Evolutionary conservation across 192 early-diverging fungal genomes (phyloP).

Genomic region (Hyaloraphidium curvatum): DNA sequence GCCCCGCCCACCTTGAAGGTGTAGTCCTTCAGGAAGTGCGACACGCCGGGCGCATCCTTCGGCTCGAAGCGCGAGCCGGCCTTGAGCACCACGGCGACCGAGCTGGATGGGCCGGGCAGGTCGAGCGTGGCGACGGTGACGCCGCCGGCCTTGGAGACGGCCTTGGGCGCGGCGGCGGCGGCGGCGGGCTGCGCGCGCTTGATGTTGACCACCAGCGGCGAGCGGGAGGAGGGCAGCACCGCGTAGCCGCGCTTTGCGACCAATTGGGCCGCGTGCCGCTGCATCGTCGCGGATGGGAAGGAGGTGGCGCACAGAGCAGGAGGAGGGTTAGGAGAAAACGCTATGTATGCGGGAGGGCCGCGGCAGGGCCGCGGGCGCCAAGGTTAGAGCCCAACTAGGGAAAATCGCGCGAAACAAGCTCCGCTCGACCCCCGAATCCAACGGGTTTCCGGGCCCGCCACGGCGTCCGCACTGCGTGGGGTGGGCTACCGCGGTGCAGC

Average conservation of each 20-base stretch:
- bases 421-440: too few species aligned
- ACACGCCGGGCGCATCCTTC: slow-evolving; percentile 50
- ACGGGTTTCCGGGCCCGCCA: too few species aligned
- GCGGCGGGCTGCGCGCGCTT: slow-evolving; percentile 25
- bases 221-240: background rate
- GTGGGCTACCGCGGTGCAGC: too few species aligned
- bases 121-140: slow-evolving; percentile 48
- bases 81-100: slow-evolving; percentile 68
- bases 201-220: slow-evolving; percentile 19
- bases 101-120: slow-evolving; percentile 45
- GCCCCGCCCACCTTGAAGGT: slow-evolving; percentile 54
- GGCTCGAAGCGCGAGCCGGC: slow-evolving; percentile 73
- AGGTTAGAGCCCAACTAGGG: too few species aligned
- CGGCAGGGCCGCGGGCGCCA: too few species aligned
- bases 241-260: background rate
- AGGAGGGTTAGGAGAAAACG: too few species aligned
- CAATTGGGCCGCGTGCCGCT: too few species aligned
- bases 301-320: too few species aligned
- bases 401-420: too few species aligned
- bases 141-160: slow-evolving; percentile 32
- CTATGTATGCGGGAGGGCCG: too few species aligned
- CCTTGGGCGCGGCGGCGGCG: slow-evolving; percentile 21
- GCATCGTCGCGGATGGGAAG: too few species aligned
- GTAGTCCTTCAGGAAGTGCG: slow-evolving; percentile 79
- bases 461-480: too few species aligned